Evolutionary conservation across 371 early-diverging fungal species (phyloP).

Genomic region (Mortierella sp.): DNA sequence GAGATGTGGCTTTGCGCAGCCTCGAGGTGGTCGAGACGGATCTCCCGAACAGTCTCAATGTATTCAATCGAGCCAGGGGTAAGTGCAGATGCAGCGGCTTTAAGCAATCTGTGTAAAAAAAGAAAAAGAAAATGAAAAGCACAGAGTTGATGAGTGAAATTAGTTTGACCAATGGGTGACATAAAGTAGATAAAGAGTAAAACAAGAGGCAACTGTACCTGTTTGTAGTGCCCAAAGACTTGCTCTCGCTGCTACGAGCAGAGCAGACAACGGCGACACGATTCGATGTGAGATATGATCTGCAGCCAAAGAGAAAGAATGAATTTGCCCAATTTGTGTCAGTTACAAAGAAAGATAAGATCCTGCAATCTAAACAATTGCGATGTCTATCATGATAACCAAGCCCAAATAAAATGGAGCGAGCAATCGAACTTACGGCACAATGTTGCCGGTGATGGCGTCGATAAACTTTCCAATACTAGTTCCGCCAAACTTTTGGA

Average conservation of each 20-base stretch:
- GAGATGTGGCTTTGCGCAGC: conserved; percentile 74
- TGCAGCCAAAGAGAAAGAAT: conserved; percentile 15
- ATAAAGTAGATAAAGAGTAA: neutral
- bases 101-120: conserved; percentile 27
- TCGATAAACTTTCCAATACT: conserved; percentile 86
- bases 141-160: neutral
- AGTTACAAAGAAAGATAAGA: neutral
- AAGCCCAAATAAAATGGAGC: neutral
- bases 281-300: conserved; percentile 70
- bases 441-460: conserved; percentile 69
- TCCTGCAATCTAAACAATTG: no score
- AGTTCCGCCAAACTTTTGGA: conserved; percentile 92
- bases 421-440: conserved; percentile 58
- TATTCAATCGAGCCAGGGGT: conserved; percentile 45
- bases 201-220: conserved; percentile 9
- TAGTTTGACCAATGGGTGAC: neutral
- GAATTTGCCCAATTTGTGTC: neutral
- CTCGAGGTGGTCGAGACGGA: conserved; percentile 85
- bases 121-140: no score
- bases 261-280: conserved; percentile 87
- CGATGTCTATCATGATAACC: no score
- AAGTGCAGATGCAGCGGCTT: conserved; percentile 45
- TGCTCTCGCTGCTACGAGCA: conserved; percentile 83
- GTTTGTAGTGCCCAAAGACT: conserved; percentile 78
- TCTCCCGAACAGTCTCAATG: conserved; percentile 80